Evolutionary conservation across 2,329 filamentous ascomycete species (phyloP).

Genomic region (Aspergillus alliaceus): DNA sequence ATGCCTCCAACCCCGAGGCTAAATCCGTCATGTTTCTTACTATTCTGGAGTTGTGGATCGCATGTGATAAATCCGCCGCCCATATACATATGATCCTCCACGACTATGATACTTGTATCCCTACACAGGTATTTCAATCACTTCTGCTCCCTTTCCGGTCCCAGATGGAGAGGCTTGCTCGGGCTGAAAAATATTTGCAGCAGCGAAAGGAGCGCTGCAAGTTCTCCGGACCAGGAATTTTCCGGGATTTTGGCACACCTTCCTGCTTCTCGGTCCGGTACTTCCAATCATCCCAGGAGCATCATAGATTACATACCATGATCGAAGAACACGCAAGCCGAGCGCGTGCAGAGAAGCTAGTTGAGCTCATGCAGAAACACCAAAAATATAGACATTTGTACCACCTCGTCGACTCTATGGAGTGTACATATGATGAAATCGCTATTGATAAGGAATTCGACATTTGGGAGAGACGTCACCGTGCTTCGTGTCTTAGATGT

Average conservation of each 20-base stretch:
- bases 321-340: constrained; percentile 44
- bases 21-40: constrained; percentile 58
- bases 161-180: constrained; percentile 22
- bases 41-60: constrained; percentile 59
- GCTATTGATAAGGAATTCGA: not conserved
- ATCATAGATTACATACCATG: constrained; percentile 33
- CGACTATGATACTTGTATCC: constrained; percentile 51
- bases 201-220: constrained; percentile 27
- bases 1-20: constrained; percentile 41
- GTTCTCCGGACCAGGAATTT: constrained; percentile 32
- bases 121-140: constrained; percentile 16
- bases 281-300: constrained; percentile 45
- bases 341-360: constrained; percentile 28
- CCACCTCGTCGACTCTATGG: constrained; percentile 4
- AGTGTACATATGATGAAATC: constrained; percentile 8
- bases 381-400: constrained; percentile 29
- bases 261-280: constrained; percentile 51
- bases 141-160: constrained; percentile 22
- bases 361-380: constrained; percentile 19
- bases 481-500: constrained; percentile 41
- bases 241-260: constrained; percentile 34
- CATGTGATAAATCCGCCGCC: constrained; percentile 52
- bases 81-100: constrained; percentile 41
- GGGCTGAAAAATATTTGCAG: constrained; percentile 51
- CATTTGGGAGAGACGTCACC: constrained; percentile 14